A percentile compares a stretch with the other conserved stretches of the same genome.
These are phyloP conservation scores for Amanita inopinata DNA, from an alignment of 768 basidiomycete species.

Conservation along the genomic window DNA sequence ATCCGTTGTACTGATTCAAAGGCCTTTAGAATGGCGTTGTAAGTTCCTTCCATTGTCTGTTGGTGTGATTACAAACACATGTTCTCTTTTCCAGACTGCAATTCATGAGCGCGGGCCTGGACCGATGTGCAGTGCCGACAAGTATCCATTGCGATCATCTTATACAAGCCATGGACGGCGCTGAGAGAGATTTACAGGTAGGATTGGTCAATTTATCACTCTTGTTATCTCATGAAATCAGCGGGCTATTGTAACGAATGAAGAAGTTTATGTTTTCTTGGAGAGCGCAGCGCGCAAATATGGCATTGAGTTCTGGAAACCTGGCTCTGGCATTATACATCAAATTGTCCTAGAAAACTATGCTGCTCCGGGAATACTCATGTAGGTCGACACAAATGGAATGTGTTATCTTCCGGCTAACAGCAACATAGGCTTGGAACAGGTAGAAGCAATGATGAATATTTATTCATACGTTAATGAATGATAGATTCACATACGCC, in stretches of 20 bases:
- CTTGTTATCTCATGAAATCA: conserved; percentile 19
- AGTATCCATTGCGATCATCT: conserved; percentile 98
- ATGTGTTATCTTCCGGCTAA: conserved; percentile 1
- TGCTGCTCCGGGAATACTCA: conserved; percentile 89
- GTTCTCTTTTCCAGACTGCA: conserved; percentile 51
- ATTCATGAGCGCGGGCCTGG: conserved; percentile 94
- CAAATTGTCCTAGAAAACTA: conserved; percentile 98
- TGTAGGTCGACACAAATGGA: conserved; percentile 35
- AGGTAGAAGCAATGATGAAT: conserved; percentile 28
- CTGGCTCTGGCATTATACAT: conserved; percentile 94
- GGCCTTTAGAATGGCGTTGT: conserved; percentile 88
- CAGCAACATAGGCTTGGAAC: conserved; percentile 59
- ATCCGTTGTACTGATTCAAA: conserved; percentile 5
- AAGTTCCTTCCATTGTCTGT: conserved; percentile 19
- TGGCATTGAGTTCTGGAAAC: conserved; percentile 97
- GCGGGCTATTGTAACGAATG: conserved; percentile 80
- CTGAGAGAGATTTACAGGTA: conserved; percentile 78
- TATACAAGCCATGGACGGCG: conserved; percentile 89
- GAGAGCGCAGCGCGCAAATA: conserved; percentile 86
- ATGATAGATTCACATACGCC: conserved; percentile 87
- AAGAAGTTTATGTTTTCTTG: conserved; percentile 96
- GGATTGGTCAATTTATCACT: neutral
- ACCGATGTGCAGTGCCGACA: conserved; percentile 74
- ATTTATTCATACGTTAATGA: neutral
- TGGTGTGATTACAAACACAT: too few species aligned